Evolutionary conservation across 2,329 filamentous ascomycete genomes (phyloP).

Genomic region (Bimuria novae-zelandiae): DNA sequence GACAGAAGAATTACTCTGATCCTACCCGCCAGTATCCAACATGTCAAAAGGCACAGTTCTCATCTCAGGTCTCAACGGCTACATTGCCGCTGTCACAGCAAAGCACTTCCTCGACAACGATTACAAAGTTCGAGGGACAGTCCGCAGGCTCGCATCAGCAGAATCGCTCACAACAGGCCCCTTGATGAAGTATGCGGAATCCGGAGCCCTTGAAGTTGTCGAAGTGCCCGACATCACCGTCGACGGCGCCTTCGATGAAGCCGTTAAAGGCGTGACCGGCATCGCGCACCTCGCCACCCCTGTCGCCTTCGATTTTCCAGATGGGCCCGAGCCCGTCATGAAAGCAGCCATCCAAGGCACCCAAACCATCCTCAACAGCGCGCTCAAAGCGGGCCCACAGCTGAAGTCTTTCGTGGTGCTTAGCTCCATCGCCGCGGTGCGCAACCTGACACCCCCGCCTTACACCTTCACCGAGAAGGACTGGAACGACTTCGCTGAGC

Average conservation of each 20-base stretch:
- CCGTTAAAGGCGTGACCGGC: conserved; percentile 26
- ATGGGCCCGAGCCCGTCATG: conserved; percentile 25
- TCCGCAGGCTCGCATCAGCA: conserved; percentile 28
- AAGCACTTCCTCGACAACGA: conserved; percentile 32
- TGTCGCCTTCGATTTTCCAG: conserved; percentile 23
- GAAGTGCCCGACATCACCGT: conserved; percentile 35
- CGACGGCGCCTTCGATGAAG: conserved; percentile 33
- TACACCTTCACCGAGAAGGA: conserved; percentile 28
- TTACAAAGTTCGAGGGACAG: conserved; percentile 38
- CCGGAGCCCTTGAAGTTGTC: conserved; percentile 26
- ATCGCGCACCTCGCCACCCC: conserved; percentile 31
- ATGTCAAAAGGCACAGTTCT: conserved; percentile 33
- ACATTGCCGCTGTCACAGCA: conserved; percentile 32
- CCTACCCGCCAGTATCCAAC: background rate
- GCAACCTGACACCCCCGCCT: conserved; percentile 12
- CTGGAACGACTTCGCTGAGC: conserved; percentile 31
- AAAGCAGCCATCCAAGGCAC: conserved; percentile 28
- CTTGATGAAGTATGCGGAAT: conserved; percentile 24
- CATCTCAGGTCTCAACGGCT: conserved; percentile 29
- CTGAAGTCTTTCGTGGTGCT: conserved; percentile 34
- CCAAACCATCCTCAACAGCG: conserved; percentile 24
- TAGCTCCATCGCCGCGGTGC: conserved; percentile 27
- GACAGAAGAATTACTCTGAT: background rate
- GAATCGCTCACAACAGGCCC: conserved; percentile 19
- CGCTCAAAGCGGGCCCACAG: conserved; percentile 26